Conservation (phyloP, 768 basidiomycete genomes). For the Exsudoporus frostii region DNA sequence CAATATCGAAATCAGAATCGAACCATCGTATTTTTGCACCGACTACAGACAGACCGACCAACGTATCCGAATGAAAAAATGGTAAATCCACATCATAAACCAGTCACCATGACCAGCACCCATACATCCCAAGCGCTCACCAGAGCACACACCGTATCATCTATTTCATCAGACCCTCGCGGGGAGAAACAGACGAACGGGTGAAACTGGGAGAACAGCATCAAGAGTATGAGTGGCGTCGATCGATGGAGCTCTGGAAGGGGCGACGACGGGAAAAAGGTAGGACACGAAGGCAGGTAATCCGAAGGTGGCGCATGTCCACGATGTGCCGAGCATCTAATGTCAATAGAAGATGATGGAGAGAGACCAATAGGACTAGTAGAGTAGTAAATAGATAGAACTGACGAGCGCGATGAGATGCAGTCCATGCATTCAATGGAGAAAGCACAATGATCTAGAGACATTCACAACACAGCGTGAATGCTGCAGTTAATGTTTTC, state of each 20-base stretch:
- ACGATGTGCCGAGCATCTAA: background rate
- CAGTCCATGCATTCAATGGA: slow-evolving; percentile 18
- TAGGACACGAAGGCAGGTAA: background rate
- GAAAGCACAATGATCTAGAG: slow-evolving; percentile 10
- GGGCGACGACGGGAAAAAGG: background rate
- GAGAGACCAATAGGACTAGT: slow-evolving; percentile 23
- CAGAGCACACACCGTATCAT: slow-evolving; percentile 25
- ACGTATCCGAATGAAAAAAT: slow-evolving; percentile 1
- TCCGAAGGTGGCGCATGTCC: background rate
- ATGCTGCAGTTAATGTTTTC: slow-evolving; percentile 15
- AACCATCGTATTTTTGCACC: slow-evolving; percentile 6
- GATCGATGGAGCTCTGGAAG: slow-evolving; percentile 2
- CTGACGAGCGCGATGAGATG: slow-evolving; percentile 14
- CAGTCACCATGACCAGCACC: slow-evolving; percentile 1
- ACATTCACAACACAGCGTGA: slow-evolving; percentile 5
- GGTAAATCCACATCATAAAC: background rate
- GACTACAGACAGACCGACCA: slow-evolving; percentile 14
- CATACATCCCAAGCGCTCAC: slow-evolving; percentile 43
- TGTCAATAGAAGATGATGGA: slow-evolving; percentile 9
- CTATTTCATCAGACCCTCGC: slow-evolving; percentile 45
- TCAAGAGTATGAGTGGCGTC: slow-evolving; percentile 14
- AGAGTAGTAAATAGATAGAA: slow-evolving; percentile 28
- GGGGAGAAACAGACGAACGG: slow-evolving; percentile 42
- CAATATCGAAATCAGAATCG: slow-evolving; percentile 9
- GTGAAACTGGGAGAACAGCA: slow-evolving; percentile 22